Base-by-base conservation (phyloP, 805 yeast genomes). In the Cyberlindnera suaveolens region DNA sequence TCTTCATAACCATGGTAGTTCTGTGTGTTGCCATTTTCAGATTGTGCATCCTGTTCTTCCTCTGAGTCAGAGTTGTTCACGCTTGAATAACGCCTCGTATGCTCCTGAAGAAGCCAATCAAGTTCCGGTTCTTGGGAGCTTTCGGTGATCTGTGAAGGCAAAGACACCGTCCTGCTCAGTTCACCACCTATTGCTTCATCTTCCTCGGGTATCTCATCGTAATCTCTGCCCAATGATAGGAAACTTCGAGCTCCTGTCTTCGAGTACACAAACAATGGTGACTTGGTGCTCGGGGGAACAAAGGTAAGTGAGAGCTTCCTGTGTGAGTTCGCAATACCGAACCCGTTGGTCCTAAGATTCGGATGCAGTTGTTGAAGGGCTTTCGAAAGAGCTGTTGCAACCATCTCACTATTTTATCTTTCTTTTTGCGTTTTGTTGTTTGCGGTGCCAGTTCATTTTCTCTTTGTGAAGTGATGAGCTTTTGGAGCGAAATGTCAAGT, bases 321-420 rank as follows among this genome's bases (percentile, higher is more conserved):
- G 38, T 66, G 71, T 4, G 68, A 61, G 47, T 62, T 68, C 6
- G 66, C 70, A 38, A 68, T 64, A 44, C 72, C 72, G 53, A 67
- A 62, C 38, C 72, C 72, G 44, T 63, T 61, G 7, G 71, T 65
- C 43, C 65, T 56, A 31, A 67, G 57, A 14, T 59, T 58, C n/a
- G 70, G 66, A 34, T 66, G 67, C 14, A 39, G 31, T 15, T 32
- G 35, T 18, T 32, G 30, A 5, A 39, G 31, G 8, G 36, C 41
- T 15, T 32, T 39, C 8, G 40, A 38, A 5, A 38, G 23, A 10
- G 34, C 29, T 17, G 34, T 31, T 16, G 40, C 34, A 34, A 30
- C 40, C 40, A 38, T 38, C 13, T 18, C 19, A 1, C 3, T 13
- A 18, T 11, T 10, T 13, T 26, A 13, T 23, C 31, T 14, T 18